Conservation (phyloP, 2,329 filamentous ascomycete species). For the Byssochlamys sp. region DNA sequence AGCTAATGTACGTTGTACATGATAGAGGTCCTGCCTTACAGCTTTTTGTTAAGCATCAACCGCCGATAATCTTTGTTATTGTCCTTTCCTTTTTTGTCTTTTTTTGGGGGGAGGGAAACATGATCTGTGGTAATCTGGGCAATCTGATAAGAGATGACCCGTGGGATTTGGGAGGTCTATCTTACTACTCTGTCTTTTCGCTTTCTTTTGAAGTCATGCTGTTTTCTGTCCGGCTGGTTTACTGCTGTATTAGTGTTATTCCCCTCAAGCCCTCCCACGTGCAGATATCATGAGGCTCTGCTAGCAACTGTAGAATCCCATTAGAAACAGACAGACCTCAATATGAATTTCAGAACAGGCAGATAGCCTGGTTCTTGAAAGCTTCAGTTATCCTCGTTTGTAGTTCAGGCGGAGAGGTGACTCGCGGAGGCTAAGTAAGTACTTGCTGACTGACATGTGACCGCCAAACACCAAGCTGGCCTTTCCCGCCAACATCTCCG, state of each 20-base stretch:
- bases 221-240: conserved; percentile 1
- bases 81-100: conserved; percentile 7
- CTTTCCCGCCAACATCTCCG: conserved; percentile 8
- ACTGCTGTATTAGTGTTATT: neutral
- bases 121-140: conserved; percentile 4
- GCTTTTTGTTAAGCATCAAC: neutral
- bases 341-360: neutral
- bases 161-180: conserved; percentile 6
- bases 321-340: neutral
- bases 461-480: conserved; percentile 20
- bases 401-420: neutral
- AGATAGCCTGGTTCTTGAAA: neutral
- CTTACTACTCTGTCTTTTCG: conserved; percentile 4
- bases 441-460: conserved; percentile 10
- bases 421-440: neutral
- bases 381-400: neutral
- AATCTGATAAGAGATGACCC: neutral
- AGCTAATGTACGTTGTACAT: neutral
- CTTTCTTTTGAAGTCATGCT: neutral
- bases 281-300: neutral
- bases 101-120: neutral
- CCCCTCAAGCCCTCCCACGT: neutral
- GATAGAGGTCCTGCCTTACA: neutral
- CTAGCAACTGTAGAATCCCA: neutral
- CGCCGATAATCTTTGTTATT: conserved; percentile 3